Evolutionary conservation across 2,329 filamentous ascomycete genomes (phyloP), one percentile per base, ranked within the genome.

Genomic region (Botryotinia convoluta): DNA sequence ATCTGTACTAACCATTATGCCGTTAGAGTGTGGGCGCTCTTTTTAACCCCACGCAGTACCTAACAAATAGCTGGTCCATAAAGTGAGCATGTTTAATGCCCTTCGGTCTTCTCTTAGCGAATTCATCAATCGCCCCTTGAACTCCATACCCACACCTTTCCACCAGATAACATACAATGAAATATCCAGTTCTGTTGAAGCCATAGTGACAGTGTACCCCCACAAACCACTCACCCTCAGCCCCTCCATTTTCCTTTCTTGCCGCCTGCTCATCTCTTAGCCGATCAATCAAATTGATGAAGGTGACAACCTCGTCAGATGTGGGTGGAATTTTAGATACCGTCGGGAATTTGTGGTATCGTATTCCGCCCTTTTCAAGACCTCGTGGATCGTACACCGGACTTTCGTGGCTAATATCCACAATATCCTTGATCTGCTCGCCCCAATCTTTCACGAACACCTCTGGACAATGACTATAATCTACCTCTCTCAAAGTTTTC

Each of bases 201-300:
- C 74, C 95, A 78, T 98, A 98, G 80, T 98, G 95, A 79, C 95
- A 98, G 81, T 98, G 95, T 0, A 97, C 93, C 3, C 92, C 95
- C 69, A 97, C 88, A 65, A 91, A 84, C 32, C 83, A 82, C 1
- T 84, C 78, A 9, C 83, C 81, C 72, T 81, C 82, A 77, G 81
- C 84, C 3, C 74, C 74, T 71, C 85, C 83, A 32, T 83, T 84
- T 73, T 81, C 83, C 59, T 82, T 82, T 75, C 84, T 81, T 42
- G 81, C 78, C 67, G 84, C 84, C 74, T 91, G 89, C 62, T 87
- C 85, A 42, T 84, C 84, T 60, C 90, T 86, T 37, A 94, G 83
- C 44, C 85, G 84, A 76, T 91, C 89, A n/a, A 90, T 85, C 4
- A 90, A 81, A 8, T 80, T 80, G 75, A 90, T 85, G 74, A 91